Conservation (phyloP, 2,329 filamentous ascomycete genomes). For the Beauveria sp. region DNA sequence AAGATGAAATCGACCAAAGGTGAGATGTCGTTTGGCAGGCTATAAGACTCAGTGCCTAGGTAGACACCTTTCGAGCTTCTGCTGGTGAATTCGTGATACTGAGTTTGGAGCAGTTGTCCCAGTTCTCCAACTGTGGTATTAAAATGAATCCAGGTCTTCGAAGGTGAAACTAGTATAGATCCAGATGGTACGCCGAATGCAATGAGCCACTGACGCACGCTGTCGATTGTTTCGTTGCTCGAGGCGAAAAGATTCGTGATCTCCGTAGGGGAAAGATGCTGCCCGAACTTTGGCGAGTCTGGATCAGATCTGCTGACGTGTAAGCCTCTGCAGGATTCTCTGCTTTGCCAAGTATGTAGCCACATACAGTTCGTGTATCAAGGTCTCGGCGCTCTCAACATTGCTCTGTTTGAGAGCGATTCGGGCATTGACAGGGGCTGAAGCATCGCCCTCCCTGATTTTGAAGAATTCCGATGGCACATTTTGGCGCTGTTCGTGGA, state of each 20-base stretch:
- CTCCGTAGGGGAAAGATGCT: background rate
- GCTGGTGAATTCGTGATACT: too few relatives aligned
- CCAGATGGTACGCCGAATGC: slow-evolving; percentile 39
- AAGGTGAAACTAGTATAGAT: slow-evolving; percentile 40
- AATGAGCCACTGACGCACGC: slow-evolving; percentile 47
- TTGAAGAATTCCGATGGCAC: too few relatives aligned
- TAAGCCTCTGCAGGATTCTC: background rate
- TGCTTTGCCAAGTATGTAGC: too few relatives aligned
- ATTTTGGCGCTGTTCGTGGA: too few relatives aligned
- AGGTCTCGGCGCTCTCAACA: too few relatives aligned
- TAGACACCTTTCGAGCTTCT: too few relatives aligned
- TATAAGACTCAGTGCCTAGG: too few relatives aligned
- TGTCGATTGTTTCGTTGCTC: slow-evolving; percentile 33
- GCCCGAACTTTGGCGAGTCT: background rate
- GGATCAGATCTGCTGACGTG: background rate
- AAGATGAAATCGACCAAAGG: slow-evolving; percentile 33
- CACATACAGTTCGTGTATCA: too few relatives aligned
- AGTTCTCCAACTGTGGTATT: slow-evolving; percentile 18
- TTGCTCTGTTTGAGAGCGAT: too few relatives aligned
- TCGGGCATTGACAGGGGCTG: too few relatives aligned
- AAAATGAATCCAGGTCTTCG: slow-evolving; percentile 32
- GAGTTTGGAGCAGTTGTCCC: slow-evolving; percentile 15
- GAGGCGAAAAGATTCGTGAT: background rate
- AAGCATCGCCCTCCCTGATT: too few relatives aligned
- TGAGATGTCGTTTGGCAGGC: slow-evolving; percentile 17